Base-by-base conservation (phyloP, 2,329 filamentous ascomycete genomes). In the Chaetomiaceae sp. region DNA sequence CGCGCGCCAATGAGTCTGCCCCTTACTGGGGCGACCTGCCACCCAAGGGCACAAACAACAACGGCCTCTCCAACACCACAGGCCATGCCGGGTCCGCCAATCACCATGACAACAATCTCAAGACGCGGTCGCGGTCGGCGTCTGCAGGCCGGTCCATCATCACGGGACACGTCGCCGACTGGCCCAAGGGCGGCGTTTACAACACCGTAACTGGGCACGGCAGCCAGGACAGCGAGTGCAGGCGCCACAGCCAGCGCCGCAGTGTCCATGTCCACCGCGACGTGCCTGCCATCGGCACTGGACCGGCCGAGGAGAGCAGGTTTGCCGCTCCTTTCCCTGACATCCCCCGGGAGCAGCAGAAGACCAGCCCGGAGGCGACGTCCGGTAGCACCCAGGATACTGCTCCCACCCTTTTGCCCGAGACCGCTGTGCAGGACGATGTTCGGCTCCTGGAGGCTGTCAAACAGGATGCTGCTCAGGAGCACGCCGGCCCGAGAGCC, bases 1-100 rank as follows among this genome's bases (percentile, higher is more conserved):
- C 39, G 36, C 19, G 40, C 19, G 36, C 15, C 22, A 7, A 39
- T 12, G 19, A 37, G 3, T 17, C 50, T 2, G 20, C 61, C 2
- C 57, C 60, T 5, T 62, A 63, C 54, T 62, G 61, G 61, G 61
- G 62, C 25, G 39, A 45, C n/a, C 53, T 62, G 9, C 61, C n/a
- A n/a, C n/a, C 61, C 33, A 59, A 57, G 44, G 58, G 54, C 7
- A 14, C 47, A 5, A 36, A 47, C 8, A 36, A 47, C 8, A 58
- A 54, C 33, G 60, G 59, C 11, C 39, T 63, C 8, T 59, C 63
- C 55, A 64, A 63, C 33, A 55, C 57, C 17, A 43, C 33, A 1
- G 60, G 60, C 3, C 55, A 61, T 19, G 49, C 57, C 9, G 49
- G 51, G n/a, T 22, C 51, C 22, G 7, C 23, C 1, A 46, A 54